phyloP scores from a whole-genome alignment of 106 monocot genomes.

The Acorus gramineus region DNA sequence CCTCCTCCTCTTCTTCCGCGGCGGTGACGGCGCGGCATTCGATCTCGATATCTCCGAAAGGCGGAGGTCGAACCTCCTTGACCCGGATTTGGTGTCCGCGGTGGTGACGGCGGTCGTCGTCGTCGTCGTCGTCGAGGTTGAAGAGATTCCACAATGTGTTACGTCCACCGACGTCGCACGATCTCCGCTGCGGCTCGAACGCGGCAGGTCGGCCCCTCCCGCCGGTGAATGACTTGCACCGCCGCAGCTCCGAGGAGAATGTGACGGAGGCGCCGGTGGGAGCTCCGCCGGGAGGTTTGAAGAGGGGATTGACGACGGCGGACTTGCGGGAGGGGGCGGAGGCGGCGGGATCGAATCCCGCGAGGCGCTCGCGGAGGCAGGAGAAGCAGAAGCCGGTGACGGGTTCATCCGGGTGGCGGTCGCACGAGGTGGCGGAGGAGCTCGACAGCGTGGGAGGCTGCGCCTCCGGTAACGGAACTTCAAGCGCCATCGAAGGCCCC shows the following conservation, averaged over 20 bases:
- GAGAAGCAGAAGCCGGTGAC: slow-evolving; percentile 29
- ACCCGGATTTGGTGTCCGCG: no score
- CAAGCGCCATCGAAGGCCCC: no score
- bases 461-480: no score
- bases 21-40: not conserved
- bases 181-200: slow-evolving; percentile 44
- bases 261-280: not conserved
- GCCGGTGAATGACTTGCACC: slow-evolving; percentile 55
- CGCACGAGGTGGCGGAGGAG: slow-evolving; percentile 1
- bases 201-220: slow-evolving; percentile 2
- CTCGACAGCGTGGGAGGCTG: no score
- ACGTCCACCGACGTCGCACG: slow-evolving; percentile 41
- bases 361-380: slow-evolving; percentile 29
- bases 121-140: slow-evolving; percentile 22
- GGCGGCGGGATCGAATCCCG: slow-evolving; percentile 10
- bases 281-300: not conserved
- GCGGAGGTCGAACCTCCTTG: no score
- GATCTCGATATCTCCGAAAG: slow-evolving; percentile 5
- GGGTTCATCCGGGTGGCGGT: slow-evolving; percentile 16
- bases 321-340: slow-evolving; percentile 1
- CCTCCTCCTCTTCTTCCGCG: slow-evolving; percentile 1
- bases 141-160: slow-evolving; percentile 41
- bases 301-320: slow-evolving; percentile 9
- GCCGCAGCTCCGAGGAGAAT: slow-evolving; percentile 18
- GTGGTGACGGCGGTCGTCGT: not conserved